Base-by-base conservation (phyloP, 225 moss, liverwort and hornwort genomes). In the Straminergon stramineum region DNA sequence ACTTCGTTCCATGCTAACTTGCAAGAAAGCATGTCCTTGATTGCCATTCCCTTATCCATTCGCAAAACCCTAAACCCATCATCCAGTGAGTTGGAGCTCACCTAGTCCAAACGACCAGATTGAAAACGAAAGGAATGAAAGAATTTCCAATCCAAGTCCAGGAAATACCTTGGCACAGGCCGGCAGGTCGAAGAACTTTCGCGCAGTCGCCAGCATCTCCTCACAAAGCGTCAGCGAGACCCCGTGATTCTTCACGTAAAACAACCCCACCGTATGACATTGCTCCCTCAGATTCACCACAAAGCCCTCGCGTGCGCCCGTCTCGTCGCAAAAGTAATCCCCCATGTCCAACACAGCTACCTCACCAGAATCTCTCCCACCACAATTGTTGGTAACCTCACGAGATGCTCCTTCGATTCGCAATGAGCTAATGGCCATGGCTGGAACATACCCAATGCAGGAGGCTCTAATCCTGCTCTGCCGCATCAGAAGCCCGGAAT, bases 161-260 rank as follows among this genome's bases (percentile, higher is more conserved):
- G 6, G 24, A 71, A 62, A 34, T 57, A 96, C 96, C 96, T 96
- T 96, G 91, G 90, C 75, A 81, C 87, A 82, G 43, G 75, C 57
- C 10, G 95, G 93, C 63, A 95, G 88, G 68, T 93, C 90, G 56
- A 96, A 96, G 89, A 96, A 94, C 5, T 90, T 67, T 27, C 90
- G 86, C 70, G 88, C 86, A 74, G 89, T 64, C 21, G 88, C 69
- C 88, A 96, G 89, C 88, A 95, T 87, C 51, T 87, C 79, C 81
- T 93, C 92, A 85, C 95, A 94, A 52, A 94, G 93, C 61, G 58
- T 79, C 74, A 88, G 84, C 77, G 95, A 79, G 56, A 96, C 92
- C 61, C 94, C 90, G 68, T 96, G 96, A 89, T 94, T 93, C 88
- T 89, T 95, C 82, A 96, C 92, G 52, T 94, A 94, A 87, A 96